A percentile compares a stretch with the other conserved stretches of the same genome.
These are phyloP conservation scores for Penicillium roqueforti DNA, from an alignment of 495 filamentous ascomycete species.

Conservation along the genomic window DNA sequence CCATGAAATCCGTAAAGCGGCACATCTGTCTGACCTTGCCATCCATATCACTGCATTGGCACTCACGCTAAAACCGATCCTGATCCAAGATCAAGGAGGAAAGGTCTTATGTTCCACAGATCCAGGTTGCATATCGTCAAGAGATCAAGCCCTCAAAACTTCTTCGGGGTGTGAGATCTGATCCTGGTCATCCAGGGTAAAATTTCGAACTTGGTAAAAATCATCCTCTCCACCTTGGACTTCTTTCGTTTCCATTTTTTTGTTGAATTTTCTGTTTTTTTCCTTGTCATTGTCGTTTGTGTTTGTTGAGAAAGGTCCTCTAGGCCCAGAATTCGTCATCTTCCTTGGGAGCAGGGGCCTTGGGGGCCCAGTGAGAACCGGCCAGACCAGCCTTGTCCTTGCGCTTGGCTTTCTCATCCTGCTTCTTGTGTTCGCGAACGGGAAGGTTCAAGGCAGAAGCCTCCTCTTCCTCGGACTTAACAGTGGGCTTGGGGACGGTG, in stretches of 20 bases:
- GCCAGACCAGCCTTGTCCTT: neutral
- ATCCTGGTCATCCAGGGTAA: neutral
- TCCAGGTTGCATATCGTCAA: neutral
- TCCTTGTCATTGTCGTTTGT: neutral
- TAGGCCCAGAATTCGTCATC: neutral
- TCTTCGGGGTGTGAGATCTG: neutral
- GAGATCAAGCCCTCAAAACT: neutral
- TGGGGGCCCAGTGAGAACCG: neutral
- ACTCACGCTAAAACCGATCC: neutral
- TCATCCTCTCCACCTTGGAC: neutral
- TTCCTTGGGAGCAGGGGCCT: neutral
- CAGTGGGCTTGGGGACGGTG: neutral
- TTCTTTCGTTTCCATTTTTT: conserved; percentile 6
- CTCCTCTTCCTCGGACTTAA: neutral
- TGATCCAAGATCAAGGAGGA: neutral
- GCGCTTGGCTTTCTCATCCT: neutral
- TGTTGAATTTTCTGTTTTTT: neutral
- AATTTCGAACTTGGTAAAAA: neutral
- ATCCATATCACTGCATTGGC: neutral
- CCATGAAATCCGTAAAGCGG: neutral
- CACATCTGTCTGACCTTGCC: neutral
- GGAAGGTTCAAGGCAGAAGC: no score
- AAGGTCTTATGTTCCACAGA: neutral
- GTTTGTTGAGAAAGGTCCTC: neutral
- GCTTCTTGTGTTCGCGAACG: neutral